phyloP scores from a whole-genome alignment of 1,284 basidiomycete genomes.

The Leccinum subrobustum region DNA sequence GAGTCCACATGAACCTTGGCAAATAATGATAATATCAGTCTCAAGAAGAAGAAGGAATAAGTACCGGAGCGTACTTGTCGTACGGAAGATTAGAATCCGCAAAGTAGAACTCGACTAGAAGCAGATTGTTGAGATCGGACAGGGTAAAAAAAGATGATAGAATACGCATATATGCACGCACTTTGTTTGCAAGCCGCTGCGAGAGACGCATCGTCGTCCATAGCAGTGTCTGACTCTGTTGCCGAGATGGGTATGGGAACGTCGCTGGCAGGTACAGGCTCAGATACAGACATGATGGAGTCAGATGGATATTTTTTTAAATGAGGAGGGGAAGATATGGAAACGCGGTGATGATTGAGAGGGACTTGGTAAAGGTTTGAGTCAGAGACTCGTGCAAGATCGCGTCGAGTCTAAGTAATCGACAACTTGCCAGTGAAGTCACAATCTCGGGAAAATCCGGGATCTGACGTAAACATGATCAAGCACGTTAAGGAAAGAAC shows the following conservation, averaged over 20 bases:
- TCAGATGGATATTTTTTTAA: neutral
- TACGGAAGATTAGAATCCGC: conserved; percentile 94
- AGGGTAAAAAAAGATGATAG: neutral
- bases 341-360: no score
- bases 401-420: no score
- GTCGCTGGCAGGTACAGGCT: neutral
- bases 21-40: neutral
- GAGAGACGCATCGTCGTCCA: conserved; percentile 18
- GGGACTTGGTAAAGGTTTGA: no score
- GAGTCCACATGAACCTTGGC: conserved; percentile 91
- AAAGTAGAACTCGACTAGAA: conserved; percentile 95
- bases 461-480: neutral
- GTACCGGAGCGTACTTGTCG: conserved; percentile 65
- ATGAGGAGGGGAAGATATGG: no score
- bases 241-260: neutral
- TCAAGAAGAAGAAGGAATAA: neutral
- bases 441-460: neutral
- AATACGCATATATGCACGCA: conserved; percentile 1
- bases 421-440: no score
- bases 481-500: neutral
- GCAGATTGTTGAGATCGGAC: neutral
- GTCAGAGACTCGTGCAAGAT: no score
- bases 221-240: neutral
- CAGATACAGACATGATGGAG: conserved; percentile 10
- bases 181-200: conserved; percentile 29